phyloP scores from a whole-genome alignment of 805 yeast genomes.

The Hanseniaspora lachancei region DNA sequence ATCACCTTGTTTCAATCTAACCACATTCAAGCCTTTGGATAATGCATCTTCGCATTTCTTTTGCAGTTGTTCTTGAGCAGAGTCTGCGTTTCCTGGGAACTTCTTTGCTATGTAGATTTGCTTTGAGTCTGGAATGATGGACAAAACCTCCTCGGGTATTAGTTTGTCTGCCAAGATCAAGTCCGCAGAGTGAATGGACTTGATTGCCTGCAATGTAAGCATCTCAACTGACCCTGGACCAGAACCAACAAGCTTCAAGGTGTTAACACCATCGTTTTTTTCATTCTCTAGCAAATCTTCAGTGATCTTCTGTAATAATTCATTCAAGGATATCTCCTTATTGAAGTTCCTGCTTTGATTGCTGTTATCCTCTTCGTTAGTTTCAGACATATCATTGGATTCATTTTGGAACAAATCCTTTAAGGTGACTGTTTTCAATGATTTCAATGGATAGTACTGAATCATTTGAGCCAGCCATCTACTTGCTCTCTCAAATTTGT shows the following conservation, averaged over 20 bases:
- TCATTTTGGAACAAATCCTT: constrained; percentile 23
- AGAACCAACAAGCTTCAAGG: constrained; percentile 65
- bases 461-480: constrained; percentile 84
- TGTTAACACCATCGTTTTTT: constrained; percentile 29
- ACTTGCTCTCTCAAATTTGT: constrained; percentile 43
- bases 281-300: constrained; percentile 1
- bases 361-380: not conserved
- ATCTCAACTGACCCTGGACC: constrained; percentile 85
- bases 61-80: constrained; percentile 76
- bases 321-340: not conserved
- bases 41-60: constrained; percentile 57
- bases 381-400: constrained; percentile 13
- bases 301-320: not conserved
- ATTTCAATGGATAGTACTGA: constrained; percentile 71
- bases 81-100: constrained; percentile 93
- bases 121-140: constrained; percentile 63
- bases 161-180: constrained; percentile 77
- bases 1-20: constrained; percentile 88
- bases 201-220: constrained; percentile 72
- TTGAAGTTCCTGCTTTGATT: not conserved
- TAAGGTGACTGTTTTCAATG: constrained; percentile 46
- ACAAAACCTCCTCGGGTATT: constrained; percentile 78
- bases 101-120: constrained; percentile 77
- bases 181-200: constrained; percentile 72
- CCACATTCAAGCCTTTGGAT: constrained; percentile 58